phyloP scores from a whole-genome alignment of 2,329 filamentous ascomycete genomes.

The Trichoderma sp. region DNA sequence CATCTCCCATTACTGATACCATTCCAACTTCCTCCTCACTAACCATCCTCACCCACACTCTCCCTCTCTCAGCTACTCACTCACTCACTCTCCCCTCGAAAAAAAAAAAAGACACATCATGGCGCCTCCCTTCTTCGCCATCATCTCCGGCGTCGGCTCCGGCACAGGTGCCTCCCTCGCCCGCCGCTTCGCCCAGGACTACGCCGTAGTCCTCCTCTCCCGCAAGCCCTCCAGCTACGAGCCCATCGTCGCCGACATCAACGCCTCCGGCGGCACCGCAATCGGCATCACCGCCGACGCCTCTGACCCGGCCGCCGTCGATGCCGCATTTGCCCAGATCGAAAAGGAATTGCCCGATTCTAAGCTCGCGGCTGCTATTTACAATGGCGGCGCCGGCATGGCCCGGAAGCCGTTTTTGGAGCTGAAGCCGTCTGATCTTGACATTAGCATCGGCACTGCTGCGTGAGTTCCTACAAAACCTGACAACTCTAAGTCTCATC shows the following conservation, averaged over 20 bases:
- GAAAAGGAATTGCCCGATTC: slow-evolving; percentile 54
- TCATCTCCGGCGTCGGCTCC: slow-evolving; percentile 70
- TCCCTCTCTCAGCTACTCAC: background rate
- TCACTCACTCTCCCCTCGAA: no score
- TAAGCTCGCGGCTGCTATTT: slow-evolving; percentile 62
- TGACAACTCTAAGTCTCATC: background rate
- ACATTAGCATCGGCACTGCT: slow-evolving; percentile 43
- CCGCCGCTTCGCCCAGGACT: slow-evolving; percentile 58
- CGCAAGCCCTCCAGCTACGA: slow-evolving; percentile 64
- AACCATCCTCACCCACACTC: background rate
- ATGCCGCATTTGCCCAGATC: slow-evolving; percentile 60
- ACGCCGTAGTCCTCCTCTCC: slow-evolving; percentile 73
- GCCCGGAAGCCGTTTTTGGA: slow-evolving; percentile 58
- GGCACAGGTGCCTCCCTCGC: slow-evolving; percentile 59
- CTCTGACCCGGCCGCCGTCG: slow-evolving; percentile 45
- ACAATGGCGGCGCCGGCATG: slow-evolving; percentile 60
- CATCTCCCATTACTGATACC: background rate
- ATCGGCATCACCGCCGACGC: slow-evolving; percentile 61
- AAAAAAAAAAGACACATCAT: background rate
- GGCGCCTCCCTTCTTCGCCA: slow-evolving; percentile 51
- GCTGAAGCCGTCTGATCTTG: slow-evolving; percentile 47
- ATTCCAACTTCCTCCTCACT: background rate
- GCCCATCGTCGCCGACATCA: slow-evolving; percentile 67
- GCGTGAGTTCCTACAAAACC: slow-evolving; percentile 41
- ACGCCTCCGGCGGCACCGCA: slow-evolving; percentile 62